Evolutionary conservation across 2,329 filamentous ascomycete genomes (phyloP).

Genomic region (Thelonectria rubi): DNA sequence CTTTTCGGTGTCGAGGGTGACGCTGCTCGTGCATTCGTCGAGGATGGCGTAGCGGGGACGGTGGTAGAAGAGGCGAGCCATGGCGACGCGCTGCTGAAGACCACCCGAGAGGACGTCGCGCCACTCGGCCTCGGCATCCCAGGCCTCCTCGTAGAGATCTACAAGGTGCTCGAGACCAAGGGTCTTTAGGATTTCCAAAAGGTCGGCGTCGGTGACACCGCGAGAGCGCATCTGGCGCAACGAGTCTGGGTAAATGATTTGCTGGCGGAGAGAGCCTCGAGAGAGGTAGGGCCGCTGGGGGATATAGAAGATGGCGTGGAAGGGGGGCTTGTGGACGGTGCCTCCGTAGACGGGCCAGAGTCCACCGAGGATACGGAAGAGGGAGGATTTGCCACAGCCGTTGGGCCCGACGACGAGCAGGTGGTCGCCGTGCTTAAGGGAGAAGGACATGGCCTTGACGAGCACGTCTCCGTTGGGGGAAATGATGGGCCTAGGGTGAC

Average conservation of each 20-base stretch:
- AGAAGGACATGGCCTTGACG: conserved; percentile 85
- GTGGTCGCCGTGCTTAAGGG: conserved; percentile 86
- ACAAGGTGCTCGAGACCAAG: conserved; percentile 87
- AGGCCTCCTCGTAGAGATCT: conserved; percentile 77
- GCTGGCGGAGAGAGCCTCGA: conserved; percentile 89
- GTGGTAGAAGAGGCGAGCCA: conserved; percentile 95
- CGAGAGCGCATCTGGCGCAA: conserved; percentile 87
- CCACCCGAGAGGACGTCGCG: conserved; percentile 92
- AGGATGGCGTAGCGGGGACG: conserved; percentile 92
- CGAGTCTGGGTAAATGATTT: conserved; percentile 95
- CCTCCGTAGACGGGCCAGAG: conserved; percentile 98
- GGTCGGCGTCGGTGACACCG: conserved; percentile 81
- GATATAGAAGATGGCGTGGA: conserved; percentile 97
- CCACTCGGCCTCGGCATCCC: conserved; percentile 97
- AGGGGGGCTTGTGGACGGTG: conserved; percentile 88
- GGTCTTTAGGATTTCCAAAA: conserved; percentile 77
- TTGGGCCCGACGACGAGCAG: conserved; percentile 96
- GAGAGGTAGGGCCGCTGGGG: conserved; percentile 95
- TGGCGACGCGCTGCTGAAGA: conserved; percentile 93
- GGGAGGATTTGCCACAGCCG: conserved; percentile 93
- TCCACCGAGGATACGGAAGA: conserved; percentile 95
- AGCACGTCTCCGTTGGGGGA: conserved; percentile 96
- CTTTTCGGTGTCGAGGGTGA: conserved; percentile 94
- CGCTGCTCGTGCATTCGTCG: conserved; percentile 93
- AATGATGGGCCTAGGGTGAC: conserved; percentile 75